Evolutionary conservation across 2,329 filamentous ascomycete genomes (phyloP), one percentile per base, ranked within the genome.

Genomic region (Cercospora canescens): DNA sequence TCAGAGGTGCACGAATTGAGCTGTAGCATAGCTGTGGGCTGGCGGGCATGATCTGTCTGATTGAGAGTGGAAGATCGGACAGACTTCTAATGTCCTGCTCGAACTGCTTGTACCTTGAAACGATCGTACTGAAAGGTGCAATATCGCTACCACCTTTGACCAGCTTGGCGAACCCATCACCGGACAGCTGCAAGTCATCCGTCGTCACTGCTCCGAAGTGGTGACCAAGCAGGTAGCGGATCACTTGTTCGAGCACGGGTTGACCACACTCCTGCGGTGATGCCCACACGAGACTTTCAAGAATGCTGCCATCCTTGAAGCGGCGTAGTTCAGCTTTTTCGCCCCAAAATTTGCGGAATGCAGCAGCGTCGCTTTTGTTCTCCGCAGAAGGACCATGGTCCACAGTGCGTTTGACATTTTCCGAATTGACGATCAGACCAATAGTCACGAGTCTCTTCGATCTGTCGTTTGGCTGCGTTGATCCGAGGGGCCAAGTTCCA

Each of bases 251-350:
- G 60, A 93, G 87, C 21, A 97, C 87, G 6, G 89, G 87, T 34
- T 81, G 78, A 1, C 88, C 82, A 48, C 66, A 66, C 1, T 86
- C 82, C 62, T 86, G 84, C 70, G 89, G 86, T 2, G 84, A 68
- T 2, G 79, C 84, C 95, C 95, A 99, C 21, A 96, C 89, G 32
- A 98, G 83, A 74, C 92, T 97, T 78, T 99, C 96, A 8, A 93
- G 85, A 70, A 99, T 97, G 72, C 90, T 94, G 24, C 95, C 95
- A 74, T 98, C 93, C 73, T 94, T 96, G 83, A 99, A 99, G 21
- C 95, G 91, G 70, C 95, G 88, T 54, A 99, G 84, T 78, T 99
- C 95, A 1, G 95, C 88, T 77, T 95, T 96, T 9, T 94, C 90
- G 6, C 94, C 95, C 95, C 96, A 99, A 76, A 99, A 98, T 35